Evolutionary conservation across 345 rosid species (phyloP), one percentile per base, ranked within the genome.

Genomic region (Isatis tinctoria): DNA sequence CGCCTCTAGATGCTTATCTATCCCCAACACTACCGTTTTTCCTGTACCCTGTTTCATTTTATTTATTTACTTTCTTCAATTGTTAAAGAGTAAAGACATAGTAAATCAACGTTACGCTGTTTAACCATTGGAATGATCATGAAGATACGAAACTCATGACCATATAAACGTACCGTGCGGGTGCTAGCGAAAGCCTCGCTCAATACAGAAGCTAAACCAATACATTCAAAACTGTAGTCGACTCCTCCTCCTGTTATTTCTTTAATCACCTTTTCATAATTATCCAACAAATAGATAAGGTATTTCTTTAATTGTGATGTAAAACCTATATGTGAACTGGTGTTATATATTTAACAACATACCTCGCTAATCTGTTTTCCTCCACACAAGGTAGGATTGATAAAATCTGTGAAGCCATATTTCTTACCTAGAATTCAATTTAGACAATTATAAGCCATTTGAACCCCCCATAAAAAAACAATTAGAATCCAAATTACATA

Each of bases 161-260:
- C 49, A 32, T 37, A 18, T 9, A 43, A 7, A 16, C 39, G 8
- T 36, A 37, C 92, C 83, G 62, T 64, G 48, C 87, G 79, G 69
- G 74, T 84, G 71, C 92, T 79, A 1, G 0, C 33, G 62, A 88
- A 82, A 73, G 92, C 91, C 0, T 85, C 89, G 4, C 47, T 44
- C 85, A 80, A 66, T 3, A 76, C 33, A 0, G 88, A 79, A 11
- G 86, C 57, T 65, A 74, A 65, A 12, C 97, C 94, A 67, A 88
- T 73, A 73, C 95, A 89, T 73, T 87, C 95, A 22, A 91, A 91
- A 82, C 90, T 83, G 36, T 84, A 91, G 72, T 91, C 95, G 9
- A 85, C 92, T 40, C 93, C 97, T 20, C 86, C 89, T 13, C 78
- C 78, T 14, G 95, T 84, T 77, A 84, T 82, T 74, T 86, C 87